Evolutionary conservation across 257 asterid species (phyloP).

Genomic region (Solanum pinnatisectum): DNA sequence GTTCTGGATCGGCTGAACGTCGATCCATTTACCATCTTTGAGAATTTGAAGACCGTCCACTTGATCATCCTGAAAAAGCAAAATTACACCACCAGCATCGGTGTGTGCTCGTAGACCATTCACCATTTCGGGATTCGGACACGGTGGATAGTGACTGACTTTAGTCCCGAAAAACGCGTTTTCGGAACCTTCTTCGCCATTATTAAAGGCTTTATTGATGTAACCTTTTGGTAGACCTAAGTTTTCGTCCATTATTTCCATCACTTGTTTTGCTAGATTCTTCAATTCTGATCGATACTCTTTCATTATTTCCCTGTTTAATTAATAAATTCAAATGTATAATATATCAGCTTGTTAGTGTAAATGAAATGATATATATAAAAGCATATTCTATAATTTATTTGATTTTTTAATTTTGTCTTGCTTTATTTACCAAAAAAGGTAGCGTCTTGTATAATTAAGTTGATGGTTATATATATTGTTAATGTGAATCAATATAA

Average conservation of each 20-base stretch:
- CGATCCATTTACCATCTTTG: slow-evolving; percentile 61
- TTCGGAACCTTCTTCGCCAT: slow-evolving; percentile 15
- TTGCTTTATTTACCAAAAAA: no score
- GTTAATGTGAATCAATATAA: background rate
- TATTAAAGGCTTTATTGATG: slow-evolving; percentile 61
- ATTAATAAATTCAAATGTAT: background rate
- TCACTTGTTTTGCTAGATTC: slow-evolving; percentile 42
- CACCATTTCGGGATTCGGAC: slow-evolving; percentile 58
- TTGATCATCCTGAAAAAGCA: slow-evolving; percentile 72
- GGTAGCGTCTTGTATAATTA: no score
- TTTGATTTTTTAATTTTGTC: background rate
- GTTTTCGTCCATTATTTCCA: slow-evolving; percentile 77
- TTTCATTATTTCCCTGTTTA: slow-evolving; percentile 62
- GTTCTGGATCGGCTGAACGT: slow-evolving; percentile 58
- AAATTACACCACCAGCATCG: slow-evolving; percentile 79
- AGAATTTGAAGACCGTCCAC: slow-evolving; percentile 68
- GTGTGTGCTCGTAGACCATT: slow-evolving; percentile 87
- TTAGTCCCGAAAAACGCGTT: slow-evolving; percentile 78
- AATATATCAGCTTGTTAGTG: background rate
- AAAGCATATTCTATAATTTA: background rate
- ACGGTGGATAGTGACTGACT: slow-evolving; percentile 86
- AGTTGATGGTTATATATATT: background rate
- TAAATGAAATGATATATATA: background rate
- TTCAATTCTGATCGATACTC: slow-evolving; percentile 54
- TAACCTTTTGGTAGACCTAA: slow-evolving; percentile 52